Percentiles rank a stretch among this genome's conserved stretches.
Conservation (phyloP, 371 early-diverging fungal genomes). For the Batrachochytrium dendrobatidis region DNA sequence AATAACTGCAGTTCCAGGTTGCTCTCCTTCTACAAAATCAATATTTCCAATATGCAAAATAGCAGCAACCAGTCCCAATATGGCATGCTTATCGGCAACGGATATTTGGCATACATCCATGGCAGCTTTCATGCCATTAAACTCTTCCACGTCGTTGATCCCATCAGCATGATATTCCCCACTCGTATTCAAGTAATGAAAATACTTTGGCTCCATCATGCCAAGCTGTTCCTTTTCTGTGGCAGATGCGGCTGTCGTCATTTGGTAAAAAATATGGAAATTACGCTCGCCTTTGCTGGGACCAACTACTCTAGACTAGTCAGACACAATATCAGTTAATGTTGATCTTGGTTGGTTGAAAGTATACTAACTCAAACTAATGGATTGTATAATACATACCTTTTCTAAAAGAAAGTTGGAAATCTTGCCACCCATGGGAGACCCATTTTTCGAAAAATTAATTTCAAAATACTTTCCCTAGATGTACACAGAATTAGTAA, state of each 20-base stretch:
- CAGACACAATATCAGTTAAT: constrained; percentile 12
- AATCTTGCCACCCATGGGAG: constrained; percentile 95
- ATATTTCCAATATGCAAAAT: constrained; percentile 47
- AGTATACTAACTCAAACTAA: not conserved
- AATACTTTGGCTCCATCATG: constrained; percentile 42
- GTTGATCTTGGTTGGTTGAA: constrained; percentile 10
- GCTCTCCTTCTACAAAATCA: constrained; percentile 30
- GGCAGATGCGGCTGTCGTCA: constrained; percentile 35
- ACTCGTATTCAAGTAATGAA: constrained; percentile 38
- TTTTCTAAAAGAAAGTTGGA: constrained; percentile 98
- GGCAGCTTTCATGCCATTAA: constrained; percentile 37
- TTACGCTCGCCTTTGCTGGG: constrained; percentile 92
- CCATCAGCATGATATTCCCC: constrained; percentile 42
- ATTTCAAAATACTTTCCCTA: constrained; percentile 98
- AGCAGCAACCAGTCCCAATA: constrained; percentile 40
- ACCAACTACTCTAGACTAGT: constrained; percentile 82
- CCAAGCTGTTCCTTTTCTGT: constrained; percentile 36
- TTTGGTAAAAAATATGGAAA: constrained; percentile 89
- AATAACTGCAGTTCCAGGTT: constrained; percentile 32
- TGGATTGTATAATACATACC: constrained; percentile 34
- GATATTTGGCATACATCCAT: constrained; percentile 44
- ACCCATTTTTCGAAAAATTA: constrained; percentile 85
- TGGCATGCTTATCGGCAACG: constrained; percentile 20
- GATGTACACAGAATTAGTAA: not conserved
- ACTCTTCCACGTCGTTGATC: constrained; percentile 43